Evolutionary conservation across 495 filamentous ascomycete species (phyloP).

Genomic region (Cenococcum geophilum): DNA sequence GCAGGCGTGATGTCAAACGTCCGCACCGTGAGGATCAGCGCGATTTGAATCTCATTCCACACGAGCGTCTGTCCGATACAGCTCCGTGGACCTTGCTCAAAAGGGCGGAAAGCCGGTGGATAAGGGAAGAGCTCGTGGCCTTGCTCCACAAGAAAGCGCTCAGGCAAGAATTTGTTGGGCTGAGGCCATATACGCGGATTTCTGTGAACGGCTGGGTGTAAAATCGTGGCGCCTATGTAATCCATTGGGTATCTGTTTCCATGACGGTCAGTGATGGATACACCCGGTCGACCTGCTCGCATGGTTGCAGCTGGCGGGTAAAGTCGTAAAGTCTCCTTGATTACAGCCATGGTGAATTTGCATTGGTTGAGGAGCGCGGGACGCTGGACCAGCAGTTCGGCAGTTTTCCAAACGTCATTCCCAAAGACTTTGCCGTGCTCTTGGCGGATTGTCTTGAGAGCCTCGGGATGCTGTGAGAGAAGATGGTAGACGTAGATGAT

Average conservation of each 20-base stretch:
- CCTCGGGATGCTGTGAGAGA: constrained; percentile 42
- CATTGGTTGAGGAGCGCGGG: constrained; percentile 20
- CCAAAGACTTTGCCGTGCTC: neutral
- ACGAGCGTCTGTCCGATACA: constrained; percentile 50
- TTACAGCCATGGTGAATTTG: constrained; percentile 16
- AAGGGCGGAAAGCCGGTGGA: constrained; percentile 19
- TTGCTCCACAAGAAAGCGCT: constrained; percentile 18
- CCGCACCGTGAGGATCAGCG: constrained; percentile 44
- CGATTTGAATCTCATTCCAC: constrained; percentile 32
- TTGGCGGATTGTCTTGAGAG: constrained; percentile 37
- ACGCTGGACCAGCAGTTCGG: constrained; percentile 31
- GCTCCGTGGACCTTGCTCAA: constrained; percentile 43
- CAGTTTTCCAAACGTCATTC: constrained; percentile 33
- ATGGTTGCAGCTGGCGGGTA: constrained; percentile 17
- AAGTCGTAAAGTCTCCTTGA: constrained; percentile 24
- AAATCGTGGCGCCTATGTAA: constrained; percentile 26
- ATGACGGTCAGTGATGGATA: constrained; percentile 23
- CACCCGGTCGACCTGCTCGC: constrained; percentile 21
- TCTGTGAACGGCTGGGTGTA: constrained; percentile 24
- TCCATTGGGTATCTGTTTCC: constrained; percentile 36
- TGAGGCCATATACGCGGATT: neutral
- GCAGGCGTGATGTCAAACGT: constrained; percentile 43
- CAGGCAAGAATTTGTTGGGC: constrained; percentile 20
- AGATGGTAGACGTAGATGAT: constrained; percentile 44
- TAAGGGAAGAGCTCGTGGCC: constrained; percentile 12